phyloP scores from a whole-genome alignment of 2,329 filamentous ascomycete species.

The Neonectria neomacrospora region DNA sequence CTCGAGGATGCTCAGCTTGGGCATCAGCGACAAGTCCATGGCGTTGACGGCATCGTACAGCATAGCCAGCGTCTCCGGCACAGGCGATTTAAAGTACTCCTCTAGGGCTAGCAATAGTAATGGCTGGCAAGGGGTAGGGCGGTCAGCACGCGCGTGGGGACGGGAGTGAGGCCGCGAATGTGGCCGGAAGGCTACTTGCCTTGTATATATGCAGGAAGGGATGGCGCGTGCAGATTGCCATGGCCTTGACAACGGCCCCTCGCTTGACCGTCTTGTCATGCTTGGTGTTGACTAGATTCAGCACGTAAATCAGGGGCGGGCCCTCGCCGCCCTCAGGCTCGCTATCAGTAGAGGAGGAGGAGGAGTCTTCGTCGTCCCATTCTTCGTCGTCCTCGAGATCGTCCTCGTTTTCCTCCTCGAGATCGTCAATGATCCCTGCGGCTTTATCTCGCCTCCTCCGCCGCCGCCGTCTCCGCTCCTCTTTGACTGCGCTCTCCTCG shows the following conservation, averaged over 20 bases:
- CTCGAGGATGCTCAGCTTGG: constrained; percentile 84
- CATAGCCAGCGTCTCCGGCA: constrained; percentile 85
- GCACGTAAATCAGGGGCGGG: constrained; percentile 92
- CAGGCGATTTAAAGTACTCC: constrained; percentile 94
- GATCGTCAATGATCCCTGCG: constrained; percentile 60
- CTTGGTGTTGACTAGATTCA: constrained; percentile 98
- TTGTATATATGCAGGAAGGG: constrained; percentile 99
- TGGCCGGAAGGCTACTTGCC: constrained; percentile 57
- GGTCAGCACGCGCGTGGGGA: constrained; percentile 30
- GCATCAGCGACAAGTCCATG: constrained; percentile 97
- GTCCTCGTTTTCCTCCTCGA: constrained; percentile 55
- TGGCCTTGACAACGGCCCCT: constrained; percentile 95
- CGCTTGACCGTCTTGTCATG: constrained; percentile 93
- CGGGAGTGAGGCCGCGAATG: background rate
- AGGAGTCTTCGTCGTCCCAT: constrained; percentile 60
- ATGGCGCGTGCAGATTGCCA: constrained; percentile 98
- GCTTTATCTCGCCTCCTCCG: constrained; percentile 63
- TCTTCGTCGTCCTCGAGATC: constrained; percentile 60
- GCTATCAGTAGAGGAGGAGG: constrained; percentile 65
- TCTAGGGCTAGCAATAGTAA: constrained; percentile 90
- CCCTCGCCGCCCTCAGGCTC: constrained; percentile 81
- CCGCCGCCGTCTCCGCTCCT: constrained; percentile 62
- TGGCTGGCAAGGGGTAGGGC: constrained; percentile 64
- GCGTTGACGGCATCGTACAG: constrained; percentile 93
- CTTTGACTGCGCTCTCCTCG: constrained; percentile 69